Base-by-base conservation (phyloP, 2,329 filamentous ascomycete genomes). In the Venturiaceae sp. region DNA sequence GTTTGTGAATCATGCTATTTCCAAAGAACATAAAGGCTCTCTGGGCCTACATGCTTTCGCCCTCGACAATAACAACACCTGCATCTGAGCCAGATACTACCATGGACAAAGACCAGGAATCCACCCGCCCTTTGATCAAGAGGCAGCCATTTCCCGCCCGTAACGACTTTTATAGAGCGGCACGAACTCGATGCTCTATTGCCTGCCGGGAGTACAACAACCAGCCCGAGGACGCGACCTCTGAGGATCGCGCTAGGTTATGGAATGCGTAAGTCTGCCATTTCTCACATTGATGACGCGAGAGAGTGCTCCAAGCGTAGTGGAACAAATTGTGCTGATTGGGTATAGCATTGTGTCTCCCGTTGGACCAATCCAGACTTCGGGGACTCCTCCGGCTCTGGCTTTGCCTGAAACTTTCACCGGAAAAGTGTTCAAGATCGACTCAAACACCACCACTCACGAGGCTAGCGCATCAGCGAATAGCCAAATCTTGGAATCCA, bases 201-300 rank as follows among this genome's bases (percentile, higher is more conserved):
- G 58, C 61, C 33, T 63, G 61, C 52, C 36, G 19, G 13, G 8
- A 19, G 19, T 63, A 60, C 53, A 63, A 62, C 32, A 30, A 47
- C n/a, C 58, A 58, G 52, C 14, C 47, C 9, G 61, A 62, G 37
- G 21, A 59, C 21, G 50, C 54, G 14, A 58, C 60, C 23, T 46
- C 57, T 5, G 60, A 61, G 21, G 30, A 61, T 13, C 60, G 61
- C 16, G 58, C 61, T 5, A 33, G 21, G 21, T 52, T 61, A 14
- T 62, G 60, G 60, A 34, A 60, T 21, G 39, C 56, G 61, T 62
- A 54, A 58, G 60, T 36, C 11, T 36, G 13, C 21, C 11, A 5
- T 46, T 30, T 23, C 52, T n/a, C 6, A 39, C 26, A 28, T 16
- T 13, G 26, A 28, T 47, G 1, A n/a, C n/a, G 44, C 44, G 30